Conservation (phyloP, 179 eudicot species). For the Silene vulgaris region DNA sequence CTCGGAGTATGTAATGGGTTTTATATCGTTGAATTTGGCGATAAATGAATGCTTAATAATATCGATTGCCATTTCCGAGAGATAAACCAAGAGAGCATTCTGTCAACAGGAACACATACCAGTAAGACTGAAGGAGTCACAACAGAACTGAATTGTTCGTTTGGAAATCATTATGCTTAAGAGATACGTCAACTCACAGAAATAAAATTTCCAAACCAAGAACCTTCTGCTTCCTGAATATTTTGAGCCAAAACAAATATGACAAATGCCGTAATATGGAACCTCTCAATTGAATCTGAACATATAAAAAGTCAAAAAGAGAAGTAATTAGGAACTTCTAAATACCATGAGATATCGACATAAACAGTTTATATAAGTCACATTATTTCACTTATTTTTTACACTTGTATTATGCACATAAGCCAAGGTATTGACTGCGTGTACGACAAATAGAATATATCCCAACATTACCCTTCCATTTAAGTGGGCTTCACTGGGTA, state of each 20-base stretch:
- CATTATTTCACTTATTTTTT: background rate
- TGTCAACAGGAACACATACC: conserved; percentile 37
- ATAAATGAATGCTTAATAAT: conserved; percentile 87
- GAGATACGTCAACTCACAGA: conserved; percentile 44
- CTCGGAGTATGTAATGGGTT: conserved; percentile 84
- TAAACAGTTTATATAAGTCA: background rate
- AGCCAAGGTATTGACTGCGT: background rate
- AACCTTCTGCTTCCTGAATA: conserved; percentile 90
- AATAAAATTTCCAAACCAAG: conserved; percentile 85
- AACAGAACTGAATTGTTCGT: background rate
- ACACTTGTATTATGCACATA: background rate
- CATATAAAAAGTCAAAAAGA: conserved; percentile 26
- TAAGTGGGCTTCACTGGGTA: background rate
- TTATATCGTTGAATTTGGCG: conserved; percentile 86
- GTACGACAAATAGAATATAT: background rate
- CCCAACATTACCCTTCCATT: background rate
- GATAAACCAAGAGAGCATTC: conserved; percentile 81
- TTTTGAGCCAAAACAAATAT: conserved; percentile 89
- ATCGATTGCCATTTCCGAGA: conserved; percentile 81
- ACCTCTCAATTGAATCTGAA: conserved; percentile 93
- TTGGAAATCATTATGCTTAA: conserved; percentile 7
- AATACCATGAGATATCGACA: background rate
- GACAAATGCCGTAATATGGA: conserved; percentile 86
- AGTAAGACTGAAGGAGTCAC: conserved; percentile 11
- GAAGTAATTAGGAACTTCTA: conserved; percentile 13